A percentile compares a stretch with the other conserved stretches of the same genome.
These are phyloP conservation scores for Pleurotus giganteus DNA, from an alignment of 768 basidiomycete species.

Conservation along the genomic window DNA sequence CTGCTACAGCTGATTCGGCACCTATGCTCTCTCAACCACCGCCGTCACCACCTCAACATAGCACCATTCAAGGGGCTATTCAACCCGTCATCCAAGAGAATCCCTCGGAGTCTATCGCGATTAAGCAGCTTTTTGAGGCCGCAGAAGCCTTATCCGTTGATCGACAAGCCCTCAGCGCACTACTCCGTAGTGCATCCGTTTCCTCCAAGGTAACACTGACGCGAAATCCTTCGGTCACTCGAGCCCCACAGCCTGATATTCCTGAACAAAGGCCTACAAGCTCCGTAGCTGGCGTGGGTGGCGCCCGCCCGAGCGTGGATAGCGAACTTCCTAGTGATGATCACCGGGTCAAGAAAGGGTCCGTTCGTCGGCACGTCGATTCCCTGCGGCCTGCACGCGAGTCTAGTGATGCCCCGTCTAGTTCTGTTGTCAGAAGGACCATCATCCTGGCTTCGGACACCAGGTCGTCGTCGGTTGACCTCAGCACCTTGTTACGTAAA, in stretches of 20 bases:
- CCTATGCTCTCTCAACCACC: slow-evolving; percentile 12
- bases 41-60: slow-evolving; percentile 9
- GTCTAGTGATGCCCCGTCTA: slow-evolving; percentile 33
- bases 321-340: slow-evolving; percentile 23
- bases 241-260: slow-evolving; percentile 25
- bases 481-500: slow-evolving; percentile 54
- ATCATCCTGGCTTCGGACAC: slow-evolving; percentile 76
- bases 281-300: slow-evolving; percentile 12
- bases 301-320: slow-evolving; percentile 22
- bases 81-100: slow-evolving; percentile 23
- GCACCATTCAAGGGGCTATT: slow-evolving; percentile 21
- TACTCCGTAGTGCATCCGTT: slow-evolving; percentile 54
- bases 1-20: slow-evolving; percentile 11
- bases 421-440: slow-evolving; percentile 70
- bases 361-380: slow-evolving; percentile 32
- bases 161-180: slow-evolving; percentile 64
- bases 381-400: slow-evolving; percentile 40
- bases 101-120: slow-evolving; percentile 43
- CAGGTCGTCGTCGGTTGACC: slow-evolving; percentile 53
- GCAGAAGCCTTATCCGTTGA: slow-evolving; percentile 75
- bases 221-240: slow-evolving; percentile 39
- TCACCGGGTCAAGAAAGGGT: slow-evolving; percentile 32
- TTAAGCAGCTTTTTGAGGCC: slow-evolving; percentile 75
- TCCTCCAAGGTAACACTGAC: slow-evolving; percentile 49
- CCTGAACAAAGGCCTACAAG: slow-evolving; percentile 19